Evolutionary conservation across 179 eudicot species (phyloP).

Genomic region (Nepenthes alata): DNA sequence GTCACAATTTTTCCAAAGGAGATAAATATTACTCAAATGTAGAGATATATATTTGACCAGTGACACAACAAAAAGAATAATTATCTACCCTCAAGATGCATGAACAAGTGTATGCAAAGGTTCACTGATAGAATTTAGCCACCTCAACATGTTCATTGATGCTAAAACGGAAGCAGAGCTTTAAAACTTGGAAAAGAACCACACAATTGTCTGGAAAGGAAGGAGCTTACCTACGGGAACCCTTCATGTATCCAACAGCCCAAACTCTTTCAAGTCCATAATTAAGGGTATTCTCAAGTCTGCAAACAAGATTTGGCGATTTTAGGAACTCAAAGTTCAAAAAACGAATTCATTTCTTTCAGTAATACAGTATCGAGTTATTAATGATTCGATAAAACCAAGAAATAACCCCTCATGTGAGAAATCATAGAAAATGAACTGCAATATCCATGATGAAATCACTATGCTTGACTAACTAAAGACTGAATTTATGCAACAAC

Average conservation of each 20-base stretch:
- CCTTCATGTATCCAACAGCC: conserved; percentile 77
- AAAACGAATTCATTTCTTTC: background rate
- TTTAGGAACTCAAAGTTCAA: background rate
- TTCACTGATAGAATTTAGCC: too few relatives aligned
- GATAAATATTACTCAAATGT: too few relatives aligned
- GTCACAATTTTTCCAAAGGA: too few relatives aligned
- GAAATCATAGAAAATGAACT: background rate
- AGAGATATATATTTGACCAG: too few relatives aligned
- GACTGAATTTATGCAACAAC: too few relatives aligned
- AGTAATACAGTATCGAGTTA: too few relatives aligned
- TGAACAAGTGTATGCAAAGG: too few relatives aligned
- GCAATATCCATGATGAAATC: background rate
- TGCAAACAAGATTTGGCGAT: conserved; percentile 13
- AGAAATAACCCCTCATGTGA: too few relatives aligned
- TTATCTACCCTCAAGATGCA: too few relatives aligned
- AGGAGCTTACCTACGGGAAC: conserved; percentile 56
- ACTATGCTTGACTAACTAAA: background rate
- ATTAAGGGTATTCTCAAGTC: conserved; percentile 80
- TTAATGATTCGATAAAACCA: too few relatives aligned
- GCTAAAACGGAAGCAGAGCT: background rate
- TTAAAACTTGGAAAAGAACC: background rate
- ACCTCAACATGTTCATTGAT: background rate
- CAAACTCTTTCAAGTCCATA: conserved; percentile 96
- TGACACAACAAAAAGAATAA: too few relatives aligned
- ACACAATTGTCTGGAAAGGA: background rate